Base-by-base conservation (phyloP, 176 grass and related monocot genomes). In the Bolboschoenus planiculmis region DNA sequence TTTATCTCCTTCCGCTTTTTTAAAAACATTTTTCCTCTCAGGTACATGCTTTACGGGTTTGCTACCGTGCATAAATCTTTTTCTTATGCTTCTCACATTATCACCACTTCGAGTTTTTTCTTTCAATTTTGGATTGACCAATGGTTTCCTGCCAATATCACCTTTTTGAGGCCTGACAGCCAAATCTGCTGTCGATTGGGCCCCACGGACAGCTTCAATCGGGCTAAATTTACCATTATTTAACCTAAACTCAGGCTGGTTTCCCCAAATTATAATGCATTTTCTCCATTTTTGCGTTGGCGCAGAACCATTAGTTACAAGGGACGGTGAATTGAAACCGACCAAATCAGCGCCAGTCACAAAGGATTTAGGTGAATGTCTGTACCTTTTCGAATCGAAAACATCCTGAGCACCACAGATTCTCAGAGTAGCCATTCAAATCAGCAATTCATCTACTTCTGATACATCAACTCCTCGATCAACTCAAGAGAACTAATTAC, bases 341-440 rank as follows among this genome's bases (percentile, higher is more conserved):
- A 80, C 56, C 42, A 89, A 85, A 92, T 91, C 90, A 14, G 70
- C 64, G 6, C 88, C 95, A 51, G 18, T 51, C 1, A 81, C 62
- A 78, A 40, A 72, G 9, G 79, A 59, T 16, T 36, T 91, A 47
- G 74, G 26, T 10, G 36, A 85, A 80, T 84, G 27, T 60, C 50
- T 86, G 67, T 72, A 78, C 73, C 91, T 87, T 66, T 86, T 92
- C 21, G 55, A 80, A 64, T 90, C 74, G 3, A 62, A 85, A 84
- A 90, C 71, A 63, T 90, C 85, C 7, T 48, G 80, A 7, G 64
- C 31, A 14, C 7, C 35, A 33, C 44, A 36, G 71, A 91, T 78
- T 84, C 36, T 89, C 67, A 92, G 35, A 8, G 68, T 56, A 82
- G 85, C 67, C 93, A 97, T 92, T 15, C 1, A 27, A 79, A 66